phyloP scores from a whole-genome alignment of 345 rosid genomes.

The Ceriops zippeliana region DNA sequence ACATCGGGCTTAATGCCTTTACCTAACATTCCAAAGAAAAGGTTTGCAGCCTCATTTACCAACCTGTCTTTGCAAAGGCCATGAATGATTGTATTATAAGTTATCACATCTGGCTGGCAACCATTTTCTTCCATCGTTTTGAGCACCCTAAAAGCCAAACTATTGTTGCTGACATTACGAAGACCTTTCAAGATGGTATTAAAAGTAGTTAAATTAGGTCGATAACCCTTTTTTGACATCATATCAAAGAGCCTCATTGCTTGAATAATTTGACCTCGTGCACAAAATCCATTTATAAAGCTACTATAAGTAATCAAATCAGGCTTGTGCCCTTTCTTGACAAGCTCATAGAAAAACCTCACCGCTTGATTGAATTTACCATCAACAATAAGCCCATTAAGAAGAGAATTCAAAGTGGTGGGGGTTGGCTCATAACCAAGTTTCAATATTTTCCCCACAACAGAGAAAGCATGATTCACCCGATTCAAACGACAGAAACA shows the following conservation, averaged over 20 bases:
- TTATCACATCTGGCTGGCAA: slow-evolving; percentile 4
- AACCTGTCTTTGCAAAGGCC: neutral
- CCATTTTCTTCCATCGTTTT: neutral
- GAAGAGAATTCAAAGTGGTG: too few relatives aligned
- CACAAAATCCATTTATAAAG: too few relatives aligned
- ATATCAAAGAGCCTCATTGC: neutral
- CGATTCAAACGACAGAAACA: too few relatives aligned
- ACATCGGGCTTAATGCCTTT: neutral
- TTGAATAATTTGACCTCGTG: too few relatives aligned
- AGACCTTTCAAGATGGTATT: slow-evolving; percentile 2
- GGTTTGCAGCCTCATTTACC: neutral
- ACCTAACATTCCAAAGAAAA: neutral
- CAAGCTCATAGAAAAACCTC: too few relatives aligned
- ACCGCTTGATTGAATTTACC: too few relatives aligned
- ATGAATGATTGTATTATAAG: neutral
- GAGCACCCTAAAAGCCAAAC: neutral
- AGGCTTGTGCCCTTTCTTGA: too few relatives aligned
- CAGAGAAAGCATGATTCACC: too few relatives aligned
- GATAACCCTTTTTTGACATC: neutral
- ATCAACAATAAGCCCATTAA: too few relatives aligned
- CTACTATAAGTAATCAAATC: too few relatives aligned
- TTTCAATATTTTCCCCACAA: too few relatives aligned
- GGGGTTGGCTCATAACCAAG: too few relatives aligned
- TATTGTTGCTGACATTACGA: neutral
- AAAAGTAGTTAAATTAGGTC: neutral